Conservation (phyloP, 140 eudicot genomes). For the Cichorium intybus region DNA sequence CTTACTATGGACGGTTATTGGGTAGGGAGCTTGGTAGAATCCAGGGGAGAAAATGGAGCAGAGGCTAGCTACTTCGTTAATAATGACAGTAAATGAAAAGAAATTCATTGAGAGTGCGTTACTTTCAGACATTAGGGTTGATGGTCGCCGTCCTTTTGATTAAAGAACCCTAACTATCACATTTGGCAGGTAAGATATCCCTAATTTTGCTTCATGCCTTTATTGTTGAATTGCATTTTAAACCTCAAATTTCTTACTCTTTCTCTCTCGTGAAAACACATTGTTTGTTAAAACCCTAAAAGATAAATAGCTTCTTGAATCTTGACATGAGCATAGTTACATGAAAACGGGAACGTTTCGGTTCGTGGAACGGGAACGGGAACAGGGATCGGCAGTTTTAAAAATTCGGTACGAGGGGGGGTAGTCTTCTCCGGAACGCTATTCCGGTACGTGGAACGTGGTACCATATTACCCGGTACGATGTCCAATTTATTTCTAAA, state of each 20-base stretch:
- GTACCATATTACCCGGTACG: too few relatives aligned
- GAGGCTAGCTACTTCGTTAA: slow-evolving; percentile 60
- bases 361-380: too few relatives aligned
- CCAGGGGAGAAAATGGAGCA: slow-evolving; percentile 61
- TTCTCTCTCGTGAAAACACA: background rate
- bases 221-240: background rate
- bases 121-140: slow-evolving; percentile 71
- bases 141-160: slow-evolving; percentile 80
- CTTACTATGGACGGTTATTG: slow-evolving; percentile 1
- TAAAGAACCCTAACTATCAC: slow-evolving; percentile 57
- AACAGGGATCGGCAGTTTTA: too few relatives aligned
- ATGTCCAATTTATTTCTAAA: too few relatives aligned
- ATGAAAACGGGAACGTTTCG: too few relatives aligned
- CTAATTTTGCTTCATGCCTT: background rate
- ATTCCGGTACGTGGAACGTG: too few relatives aligned
- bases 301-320: background rate
- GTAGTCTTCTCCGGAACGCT: too few relatives aligned
- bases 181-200: slow-evolving; percentile 64
- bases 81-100: slow-evolving; percentile 80
- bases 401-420: too few relatives aligned
- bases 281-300: slow-evolving; percentile 5
- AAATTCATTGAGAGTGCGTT: slow-evolving; percentile 74
- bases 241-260: background rate
- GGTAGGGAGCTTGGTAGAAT: background rate
- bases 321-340: too few relatives aligned